Conservation (phyloP, 148 eudicot species). For the Vaccinium corymbosum region DNA sequence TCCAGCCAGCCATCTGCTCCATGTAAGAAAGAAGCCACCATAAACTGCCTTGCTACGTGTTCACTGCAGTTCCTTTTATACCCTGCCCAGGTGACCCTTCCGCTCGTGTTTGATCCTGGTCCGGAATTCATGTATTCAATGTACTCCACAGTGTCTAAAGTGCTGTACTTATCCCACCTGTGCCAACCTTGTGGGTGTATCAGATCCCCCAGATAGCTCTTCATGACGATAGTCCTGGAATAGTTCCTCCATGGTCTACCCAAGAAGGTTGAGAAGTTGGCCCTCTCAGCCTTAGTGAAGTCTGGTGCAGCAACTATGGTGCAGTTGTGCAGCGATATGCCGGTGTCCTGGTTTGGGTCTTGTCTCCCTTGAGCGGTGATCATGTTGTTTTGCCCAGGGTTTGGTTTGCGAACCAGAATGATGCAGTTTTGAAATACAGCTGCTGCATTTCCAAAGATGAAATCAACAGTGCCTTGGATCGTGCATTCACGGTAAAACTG, state of each 20-base stretch:
- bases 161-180: slow-evolving; percentile 50
- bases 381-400: slow-evolving; percentile 37
- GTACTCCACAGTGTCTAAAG: slow-evolving; percentile 57
- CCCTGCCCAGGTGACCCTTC: slow-evolving; percentile 58
- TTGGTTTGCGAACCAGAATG: slow-evolving; percentile 48
- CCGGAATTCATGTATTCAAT: slow-evolving; percentile 59
- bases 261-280: slow-evolving; percentile 34
- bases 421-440: slow-evolving; percentile 56
- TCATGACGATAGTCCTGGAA: slow-evolving; percentile 52
- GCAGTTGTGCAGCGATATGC: slow-evolving; percentile 51
- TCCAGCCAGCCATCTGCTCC: slow-evolving; percentile 50
- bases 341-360: slow-evolving; percentile 65
- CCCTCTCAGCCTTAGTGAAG: slow-evolving; percentile 29
- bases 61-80: slow-evolving; percentile 46
- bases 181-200: slow-evolving; percentile 64
- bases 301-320: slow-evolving; percentile 42
- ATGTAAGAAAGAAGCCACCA: slow-evolving; percentile 40
- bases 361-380: slow-evolving; percentile 50
- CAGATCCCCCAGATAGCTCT: slow-evolving; percentile 60
- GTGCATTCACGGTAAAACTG: slow-evolving; percentile 60
- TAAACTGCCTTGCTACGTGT: slow-evolving; percentile 38
- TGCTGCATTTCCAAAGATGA: slow-evolving; percentile 75
- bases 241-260: slow-evolving; percentile 75
- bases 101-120: slow-evolving; percentile 56
- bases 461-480: slow-evolving; percentile 65